A percentile compares a stretch with the other conserved stretches of the same genome.
Evolutionary conservation across 169 alveolate genomes (phyloP).

Genomic region (Cryptosporidium sp.): DNA sequence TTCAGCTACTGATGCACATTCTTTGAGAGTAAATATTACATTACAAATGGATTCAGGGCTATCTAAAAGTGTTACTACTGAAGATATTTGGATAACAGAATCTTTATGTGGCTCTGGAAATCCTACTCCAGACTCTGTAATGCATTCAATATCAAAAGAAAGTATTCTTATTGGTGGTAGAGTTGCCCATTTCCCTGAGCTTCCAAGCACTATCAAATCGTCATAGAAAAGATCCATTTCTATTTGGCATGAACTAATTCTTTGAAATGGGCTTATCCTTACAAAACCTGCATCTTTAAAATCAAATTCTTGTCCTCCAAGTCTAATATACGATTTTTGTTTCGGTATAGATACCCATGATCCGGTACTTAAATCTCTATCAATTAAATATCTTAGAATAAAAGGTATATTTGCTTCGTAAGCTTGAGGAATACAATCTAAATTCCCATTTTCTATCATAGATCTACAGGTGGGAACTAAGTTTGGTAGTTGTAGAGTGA

Average conservation of each 20-base stretch:
- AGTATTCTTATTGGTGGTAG: constrained; percentile 96
- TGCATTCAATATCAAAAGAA: constrained; percentile 93
- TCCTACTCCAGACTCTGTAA: constrained; percentile 91
- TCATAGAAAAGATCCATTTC: constrained; percentile 89
- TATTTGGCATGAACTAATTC: constrained; percentile 87
- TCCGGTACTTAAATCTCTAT: constrained; percentile 94
- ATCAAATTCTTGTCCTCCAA: constrained; percentile 12
- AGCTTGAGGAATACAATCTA: constrained; percentile 77
- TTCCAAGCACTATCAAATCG: constrained; percentile 84
- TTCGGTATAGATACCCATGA: constrained; percentile 92
- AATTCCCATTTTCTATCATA: constrained; percentile 84
- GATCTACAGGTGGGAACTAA: constrained; percentile 86
- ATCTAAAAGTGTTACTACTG: constrained; percentile 87
- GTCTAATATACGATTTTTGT: constrained; percentile 77
- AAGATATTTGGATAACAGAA: constrained; percentile 96
- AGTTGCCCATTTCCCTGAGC: constrained; percentile 91
- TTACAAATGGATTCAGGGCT: constrained; percentile 83
- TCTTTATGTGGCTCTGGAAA: constrained; percentile 95
- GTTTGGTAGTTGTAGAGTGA: constrained; percentile 87
- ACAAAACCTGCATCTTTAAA: not conserved
- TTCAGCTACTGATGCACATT: constrained; percentile 90
- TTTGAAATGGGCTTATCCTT: constrained; percentile 25
- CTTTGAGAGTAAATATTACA: constrained; percentile 85
- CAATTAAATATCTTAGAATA: constrained; percentile 96
- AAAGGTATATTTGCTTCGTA: constrained; percentile 97